Evolutionary conservation across 1,284 basidiomycete genomes (phyloP).

Genomic region (Tetrapyrgos nigripes): DNA sequence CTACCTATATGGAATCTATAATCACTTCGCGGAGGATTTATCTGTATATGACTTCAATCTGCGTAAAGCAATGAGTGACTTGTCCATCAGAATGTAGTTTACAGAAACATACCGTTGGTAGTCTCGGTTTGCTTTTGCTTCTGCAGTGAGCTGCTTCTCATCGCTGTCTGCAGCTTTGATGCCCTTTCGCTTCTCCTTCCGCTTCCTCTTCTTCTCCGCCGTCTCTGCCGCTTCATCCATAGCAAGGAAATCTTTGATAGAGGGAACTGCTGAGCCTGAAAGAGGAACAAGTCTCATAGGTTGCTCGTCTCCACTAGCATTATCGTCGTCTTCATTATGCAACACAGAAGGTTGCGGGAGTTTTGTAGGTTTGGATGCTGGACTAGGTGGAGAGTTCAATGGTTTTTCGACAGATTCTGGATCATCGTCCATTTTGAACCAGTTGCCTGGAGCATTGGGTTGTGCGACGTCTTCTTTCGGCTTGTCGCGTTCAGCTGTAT

Average conservation of each 20-base stretch:
- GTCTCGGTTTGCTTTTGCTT: constrained; percentile 57
- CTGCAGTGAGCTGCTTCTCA: constrained; percentile 40
- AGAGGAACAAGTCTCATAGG: constrained; percentile 69
- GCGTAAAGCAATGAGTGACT: too few relatives aligned
- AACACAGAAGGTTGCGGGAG: constrained; percentile 13
- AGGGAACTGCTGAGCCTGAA: constrained; percentile 77
- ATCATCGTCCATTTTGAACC: constrained; percentile 29
- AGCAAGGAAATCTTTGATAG: constrained; percentile 81
- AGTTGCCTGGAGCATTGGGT: constrained; percentile 20
- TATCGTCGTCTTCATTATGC: constrained; percentile 27
- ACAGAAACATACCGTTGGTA: constrained; percentile 53
- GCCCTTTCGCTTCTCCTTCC: constrained; percentile 74
- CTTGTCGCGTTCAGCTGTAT: constrained; percentile 4
- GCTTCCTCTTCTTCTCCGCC: constrained; percentile 66
- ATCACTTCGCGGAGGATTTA: constrained; percentile 30
- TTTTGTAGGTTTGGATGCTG: constrained; percentile 7
- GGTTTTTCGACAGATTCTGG: not conserved
- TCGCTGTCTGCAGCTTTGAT: constrained; percentile 31
- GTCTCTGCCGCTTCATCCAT: constrained; percentile 72
- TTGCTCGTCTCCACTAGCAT: constrained; percentile 45
- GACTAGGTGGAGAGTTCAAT: constrained; percentile 13
- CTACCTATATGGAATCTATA: not conserved
- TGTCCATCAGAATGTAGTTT: too few relatives aligned
- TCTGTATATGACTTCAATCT: constrained; percentile 62
- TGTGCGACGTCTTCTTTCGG: constrained; percentile 23